Evolutionary conservation across 768 basidiomycete species (phyloP), one percentile per base, ranked within the genome.

Genomic region (Tulasnella sp.): DNA sequence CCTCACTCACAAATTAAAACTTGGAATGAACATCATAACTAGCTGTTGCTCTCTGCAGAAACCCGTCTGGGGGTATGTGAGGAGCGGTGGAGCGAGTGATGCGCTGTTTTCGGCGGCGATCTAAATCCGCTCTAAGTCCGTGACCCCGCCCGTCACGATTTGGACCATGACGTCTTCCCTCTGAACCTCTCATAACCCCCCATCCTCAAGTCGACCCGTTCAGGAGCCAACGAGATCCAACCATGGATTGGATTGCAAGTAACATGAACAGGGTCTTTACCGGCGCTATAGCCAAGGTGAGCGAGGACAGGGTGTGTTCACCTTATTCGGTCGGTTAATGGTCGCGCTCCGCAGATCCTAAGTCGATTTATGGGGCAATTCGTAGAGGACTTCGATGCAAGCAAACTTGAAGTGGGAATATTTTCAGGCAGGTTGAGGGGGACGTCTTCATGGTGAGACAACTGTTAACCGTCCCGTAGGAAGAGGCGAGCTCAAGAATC

Each of bases 331-430:
- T 9, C 26, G 29, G 32, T 26, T 67, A 26, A 67, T 26, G 61
- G 16, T 13, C 32, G 15, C 16, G 5, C 26, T 2, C 71, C 26
- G 39, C 40, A 90, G 93, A 83, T 95, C 81, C 93, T 98, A 86
- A 96, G 96, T 84, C 90, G 93, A 80, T 93, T 96, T 80, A 90
- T 98, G 73, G 93, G 94, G 37, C 96, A 95, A 0, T 98, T 98
- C 88, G 92, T 98, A 80, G 95, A 96, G 86, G 97, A 98, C 83
- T 86, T 99, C 83, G 96, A 98, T 84, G 89, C 95, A 83, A 92
- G 94, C 83, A 94, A 96, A 84, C 92, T 99, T 72, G 96, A 96
- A 82, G 92, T 97, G 87, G 95, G 94, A 20, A 93, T 97, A 80
- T 92, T 89, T 78, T 92, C 93, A 87, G 95, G 95, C 89, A 83